Base-by-base conservation (phyloP, 306 rosid genomes). In the Lathyrus sativus region DNA sequence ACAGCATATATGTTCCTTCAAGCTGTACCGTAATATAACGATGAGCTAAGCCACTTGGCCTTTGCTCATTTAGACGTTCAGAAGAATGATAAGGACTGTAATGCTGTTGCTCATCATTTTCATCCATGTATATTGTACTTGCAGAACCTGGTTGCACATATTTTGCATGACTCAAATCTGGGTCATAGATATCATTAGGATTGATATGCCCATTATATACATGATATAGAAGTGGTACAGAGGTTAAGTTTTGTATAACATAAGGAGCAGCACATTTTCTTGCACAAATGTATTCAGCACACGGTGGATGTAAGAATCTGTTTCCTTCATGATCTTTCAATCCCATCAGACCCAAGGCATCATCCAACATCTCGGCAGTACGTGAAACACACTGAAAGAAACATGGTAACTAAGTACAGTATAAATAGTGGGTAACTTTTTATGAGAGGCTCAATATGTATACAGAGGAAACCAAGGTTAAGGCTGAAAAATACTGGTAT, bases 221-320 rank as follows among this genome's bases (percentile, higher is more conserved):
- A 60, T 62, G 81, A 84, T 80, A 90, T 48, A 67, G 29, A 53
- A 93, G 85, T 53, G 97, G 91, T 61, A 88, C 84, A 11, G 96
- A 93, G 62, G 97, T 85, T 79, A 93, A 60, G 79, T 93, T 93
- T 76, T 93, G 91, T 67, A 93, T 87, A 65, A 93, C 80, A 78
- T 90, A 93, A 29, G 97, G 98, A 64, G 98, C 96, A 61, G 89
- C 90, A 71, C 77, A 82, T 78, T 73, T 88, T 76, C 90, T 87
- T 41, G 84, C 79, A 76, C 73, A 78, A 54, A 67, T 77, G 75
- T 80, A 65, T 71, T 84, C 85, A 74, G 79, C 67, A 67, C 43
- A 64, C 6, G 90, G 78, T 18, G 85, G 80, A 72, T 53, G 70
- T 60, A 70, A 65, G n/a, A 75, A 69, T 62, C 57, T 76, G 42